Conservation (phyloP, 768 basidiomycete genomes). For the Suillus alpinus region DNA sequence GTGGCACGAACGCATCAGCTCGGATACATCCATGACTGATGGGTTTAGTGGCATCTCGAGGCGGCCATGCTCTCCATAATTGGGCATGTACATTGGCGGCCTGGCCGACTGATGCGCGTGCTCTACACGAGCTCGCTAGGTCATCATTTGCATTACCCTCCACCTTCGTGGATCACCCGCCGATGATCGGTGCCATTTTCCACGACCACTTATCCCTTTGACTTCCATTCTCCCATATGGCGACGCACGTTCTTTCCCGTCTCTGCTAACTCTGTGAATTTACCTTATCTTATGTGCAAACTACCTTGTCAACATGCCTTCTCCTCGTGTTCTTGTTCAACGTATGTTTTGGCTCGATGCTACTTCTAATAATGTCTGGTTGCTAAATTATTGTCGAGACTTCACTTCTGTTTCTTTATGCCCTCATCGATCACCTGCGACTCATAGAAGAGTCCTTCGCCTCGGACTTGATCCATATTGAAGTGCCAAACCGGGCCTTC, state of each 20-base stretch:
- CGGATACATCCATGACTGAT: conserved; percentile 23
- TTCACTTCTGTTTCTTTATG: conserved; percentile 5
- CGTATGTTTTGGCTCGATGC: conserved; percentile 1
- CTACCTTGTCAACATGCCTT: background rate
- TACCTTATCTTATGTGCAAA: background rate
- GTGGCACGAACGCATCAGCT: background rate
- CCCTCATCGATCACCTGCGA: conserved; percentile 1
- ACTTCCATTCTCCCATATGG: conserved; percentile 4
- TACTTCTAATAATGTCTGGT: background rate
- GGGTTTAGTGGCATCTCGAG: conserved; percentile 19
- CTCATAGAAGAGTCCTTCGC: conserved; percentile 6
- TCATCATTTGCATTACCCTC: conserved; percentile 12
- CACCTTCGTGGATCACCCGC: conserved; percentile 3
- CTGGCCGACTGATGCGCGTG: conserved; percentile 14
- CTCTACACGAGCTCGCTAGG: conserved; percentile 16
- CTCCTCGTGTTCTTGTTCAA: background rate
- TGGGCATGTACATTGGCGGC: conserved; percentile 10
- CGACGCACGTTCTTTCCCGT: background rate
- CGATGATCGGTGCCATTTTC: conserved; percentile 3
- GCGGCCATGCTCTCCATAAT: conserved; percentile 20
- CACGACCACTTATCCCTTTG: conserved; percentile 1
- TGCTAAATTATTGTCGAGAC: background rate
- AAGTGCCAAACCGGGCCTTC: conserved; percentile 5
- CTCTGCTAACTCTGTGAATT: conserved; percentile 1
- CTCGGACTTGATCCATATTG: conserved; percentile 7